Base-by-base conservation (phyloP, 352 stramenopile genomes). In the Detonula confervacea region DNA sequence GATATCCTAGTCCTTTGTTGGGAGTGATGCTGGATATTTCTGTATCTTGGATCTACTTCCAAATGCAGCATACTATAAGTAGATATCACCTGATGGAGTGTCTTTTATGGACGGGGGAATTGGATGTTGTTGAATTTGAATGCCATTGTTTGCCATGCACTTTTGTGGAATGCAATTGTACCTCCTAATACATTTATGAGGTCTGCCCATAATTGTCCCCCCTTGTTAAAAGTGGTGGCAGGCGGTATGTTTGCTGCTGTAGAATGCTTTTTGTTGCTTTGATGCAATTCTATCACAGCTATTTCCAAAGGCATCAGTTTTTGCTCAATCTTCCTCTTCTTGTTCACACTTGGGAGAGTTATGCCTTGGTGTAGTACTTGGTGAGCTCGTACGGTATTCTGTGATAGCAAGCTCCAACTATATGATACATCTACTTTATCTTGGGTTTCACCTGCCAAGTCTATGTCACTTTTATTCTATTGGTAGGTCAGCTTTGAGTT, bases 1-100 rank as follows among this genome's bases (percentile, higher is more conserved):
- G 39, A 22, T 25, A 59, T 49, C 62, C 62, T 5, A 71, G 46
- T 49, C 62, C 39, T 27, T 60, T 57, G 62, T 57, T 71, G 24
- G 62, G 62, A 18, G 29, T 3, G 4, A 6, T 6, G 30, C 9
- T 20, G 5, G 9, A n/a, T 5, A 42, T 60, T 37, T 5, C 6
- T 33, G 20, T 12, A 11, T 42, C 62, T 18, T 39, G 14, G 5
- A 8, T 20, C 2, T 55, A 12, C n/a, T n/a, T n/a, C n/a, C n/a
- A n/a, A n/a, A 9, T 55, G 16, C 3, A 55, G 46, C 20, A 27
- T 27, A 30, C 18, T 9, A n/a, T n/a, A n/a, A n/a, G n/a, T n/a
- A n/a, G n/a, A n/a, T n/a, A n/a, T n/a, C n/a, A n/a, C n/a, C n/a
- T n/a, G n/a, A n/a, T n/a, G n/a, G n/a, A n/a, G n/a, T n/a, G n/a